These are phyloP conservation scores for Sclerotinia minor DNA, from an alignment of 2,329 filamentous ascomycete genomes.

Conservation along the genomic window DNA sequence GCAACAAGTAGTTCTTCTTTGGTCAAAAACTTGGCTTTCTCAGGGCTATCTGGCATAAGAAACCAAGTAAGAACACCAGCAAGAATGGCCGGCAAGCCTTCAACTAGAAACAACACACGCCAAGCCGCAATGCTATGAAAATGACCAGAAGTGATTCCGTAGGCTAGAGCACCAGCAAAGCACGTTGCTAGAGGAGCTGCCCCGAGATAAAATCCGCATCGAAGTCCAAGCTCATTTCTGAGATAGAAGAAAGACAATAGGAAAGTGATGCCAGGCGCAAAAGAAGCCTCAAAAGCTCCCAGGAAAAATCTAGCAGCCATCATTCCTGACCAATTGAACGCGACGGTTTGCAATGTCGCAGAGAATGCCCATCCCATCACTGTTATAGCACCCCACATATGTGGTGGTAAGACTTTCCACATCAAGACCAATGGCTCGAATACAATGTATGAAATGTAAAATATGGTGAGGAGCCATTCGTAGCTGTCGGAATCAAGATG, in stretches of 20 bases:
- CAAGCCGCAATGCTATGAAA: constrained; percentile 54
- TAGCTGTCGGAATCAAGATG: constrained; percentile 47
- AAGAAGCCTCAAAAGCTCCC: constrained; percentile 43
- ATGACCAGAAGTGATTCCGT: constrained; percentile 65
- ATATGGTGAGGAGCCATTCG: constrained; percentile 45
- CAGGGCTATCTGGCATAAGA: constrained; percentile 53
- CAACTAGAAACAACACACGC: constrained; percentile 65
- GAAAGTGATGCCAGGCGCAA: constrained; percentile 45
- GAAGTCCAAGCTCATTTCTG: constrained; percentile 63
- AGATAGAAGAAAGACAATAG: constrained; percentile 52
- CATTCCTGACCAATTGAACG: constrained; percentile 42
- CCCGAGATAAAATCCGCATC: constrained; percentile 69
- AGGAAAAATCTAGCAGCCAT: constrained; percentile 44
- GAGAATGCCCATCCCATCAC: constrained; percentile 42
- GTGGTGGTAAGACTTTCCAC: constrained; percentile 45
- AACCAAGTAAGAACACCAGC: constrained; percentile 57
- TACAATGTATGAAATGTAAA: constrained; percentile 46
- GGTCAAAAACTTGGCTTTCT: constrained; percentile 52
- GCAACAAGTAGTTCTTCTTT: constrained; percentile 53
- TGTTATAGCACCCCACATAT: constrained; percentile 43
- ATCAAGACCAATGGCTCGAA: constrained; percentile 45
- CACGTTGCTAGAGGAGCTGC: constrained; percentile 65
- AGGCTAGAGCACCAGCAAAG: constrained; percentile 68
- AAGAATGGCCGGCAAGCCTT: constrained; percentile 60
- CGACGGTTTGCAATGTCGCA: constrained; percentile 48